Conservation (phyloP, 2,329 filamentous ascomycete genomes). For the Scedosporium minutisporum region DNA sequence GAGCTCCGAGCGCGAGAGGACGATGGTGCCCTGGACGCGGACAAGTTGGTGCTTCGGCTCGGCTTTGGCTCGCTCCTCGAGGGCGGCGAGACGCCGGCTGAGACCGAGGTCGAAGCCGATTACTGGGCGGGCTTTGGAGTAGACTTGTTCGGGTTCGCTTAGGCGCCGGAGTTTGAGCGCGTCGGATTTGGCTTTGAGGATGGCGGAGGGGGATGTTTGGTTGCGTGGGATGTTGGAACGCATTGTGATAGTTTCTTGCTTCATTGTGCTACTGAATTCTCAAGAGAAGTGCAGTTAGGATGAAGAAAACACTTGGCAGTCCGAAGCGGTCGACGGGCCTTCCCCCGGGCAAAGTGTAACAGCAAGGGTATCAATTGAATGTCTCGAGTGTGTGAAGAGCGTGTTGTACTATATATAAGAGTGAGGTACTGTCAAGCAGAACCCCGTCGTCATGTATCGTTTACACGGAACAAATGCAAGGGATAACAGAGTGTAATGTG, state of each 20-base stretch:
- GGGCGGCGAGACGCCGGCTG: neutral
- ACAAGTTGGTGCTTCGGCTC: conserved; percentile 1
- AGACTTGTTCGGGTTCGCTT: neutral
- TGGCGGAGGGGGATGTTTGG: neutral
- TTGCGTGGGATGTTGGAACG: neutral
- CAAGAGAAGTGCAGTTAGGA: neutral
- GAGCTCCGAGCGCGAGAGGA: neutral
- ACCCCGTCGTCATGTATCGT: neutral
- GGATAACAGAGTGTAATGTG: neutral
- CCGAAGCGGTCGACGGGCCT: too few species aligned
- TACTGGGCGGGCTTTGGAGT: neutral
- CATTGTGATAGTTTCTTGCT: neutral
- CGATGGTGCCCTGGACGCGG: conserved; percentile 2
- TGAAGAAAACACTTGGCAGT: neutral
- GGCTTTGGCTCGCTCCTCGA: neutral
- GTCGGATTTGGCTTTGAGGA: neutral
- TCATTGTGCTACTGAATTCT: neutral
- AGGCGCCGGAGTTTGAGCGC: neutral
- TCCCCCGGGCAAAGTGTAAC: too few species aligned
- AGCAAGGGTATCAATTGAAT: neutral
- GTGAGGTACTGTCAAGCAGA: too few species aligned
- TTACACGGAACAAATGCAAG: neutral
- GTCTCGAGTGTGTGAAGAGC: neutral
- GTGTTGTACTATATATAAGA: neutral
- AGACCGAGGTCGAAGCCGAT: conserved; percentile 2